phyloP scores from a whole-genome alignment of 352 stramenopile species.

The Globisporangium irregulare region DNA sequence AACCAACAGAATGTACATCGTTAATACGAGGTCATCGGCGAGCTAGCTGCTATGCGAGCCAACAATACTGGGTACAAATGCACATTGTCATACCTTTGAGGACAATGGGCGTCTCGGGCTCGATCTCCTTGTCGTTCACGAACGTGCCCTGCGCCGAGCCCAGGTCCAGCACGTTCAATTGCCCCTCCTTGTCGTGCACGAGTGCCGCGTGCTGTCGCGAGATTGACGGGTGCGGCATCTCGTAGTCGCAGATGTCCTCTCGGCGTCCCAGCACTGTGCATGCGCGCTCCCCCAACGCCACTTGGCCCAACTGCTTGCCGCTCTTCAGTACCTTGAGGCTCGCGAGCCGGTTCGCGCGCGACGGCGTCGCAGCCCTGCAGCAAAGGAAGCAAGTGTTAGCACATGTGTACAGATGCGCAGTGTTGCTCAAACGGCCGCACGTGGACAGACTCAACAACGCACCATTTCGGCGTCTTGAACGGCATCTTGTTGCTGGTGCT shows the following conservation, averaged over 20 bases:
- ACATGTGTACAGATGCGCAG: not conserved
- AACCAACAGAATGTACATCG: not conserved
- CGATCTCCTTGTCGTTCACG: constrained; percentile 67
- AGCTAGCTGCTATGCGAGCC: not conserved
- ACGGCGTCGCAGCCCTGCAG: constrained; percentile 47
- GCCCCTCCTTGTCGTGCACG: constrained; percentile 55
- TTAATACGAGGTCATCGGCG: not conserved
- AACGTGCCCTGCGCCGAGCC: constrained; percentile 84
- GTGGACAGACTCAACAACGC: not conserved
- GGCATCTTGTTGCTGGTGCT: not conserved
- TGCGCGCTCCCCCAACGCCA: constrained; percentile 45
- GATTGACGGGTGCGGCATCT: constrained; percentile 76
- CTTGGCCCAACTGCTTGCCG: constrained; percentile 36
- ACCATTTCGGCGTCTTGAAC: constrained; percentile 10
- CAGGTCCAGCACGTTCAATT: constrained; percentile 68
- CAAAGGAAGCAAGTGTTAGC: not conserved
- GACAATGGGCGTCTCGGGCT: constrained; percentile 34
- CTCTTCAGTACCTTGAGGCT: constrained; percentile 55
- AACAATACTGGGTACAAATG: not conserved
- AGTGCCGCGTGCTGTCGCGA: constrained; percentile 79
- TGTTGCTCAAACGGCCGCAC: not conserved
- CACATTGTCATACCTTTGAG: constrained; percentile 29
- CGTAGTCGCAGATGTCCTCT: constrained; percentile 67
- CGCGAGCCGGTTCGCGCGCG: constrained; percentile 38
- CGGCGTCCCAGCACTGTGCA: constrained; percentile 79